Conservation (phyloP, 2,329 filamentous ascomycete genomes). For the Rutstroemia sp. region DNA sequence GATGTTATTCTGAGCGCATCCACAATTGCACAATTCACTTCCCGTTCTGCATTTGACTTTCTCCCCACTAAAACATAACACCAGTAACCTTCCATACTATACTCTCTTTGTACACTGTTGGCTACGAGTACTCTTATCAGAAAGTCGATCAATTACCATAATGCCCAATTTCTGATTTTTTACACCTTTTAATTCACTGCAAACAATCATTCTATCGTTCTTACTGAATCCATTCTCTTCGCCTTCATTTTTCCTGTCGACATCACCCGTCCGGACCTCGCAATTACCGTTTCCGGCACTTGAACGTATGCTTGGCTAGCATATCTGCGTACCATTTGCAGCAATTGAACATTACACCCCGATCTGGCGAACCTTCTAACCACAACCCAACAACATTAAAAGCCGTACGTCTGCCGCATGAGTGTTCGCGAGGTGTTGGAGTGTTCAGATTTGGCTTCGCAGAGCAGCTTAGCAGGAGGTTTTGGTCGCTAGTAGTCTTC, state of each 20-base stretch:
- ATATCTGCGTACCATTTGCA: background rate
- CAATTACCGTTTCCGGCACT: background rate
- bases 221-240: constrained; percentile 1
- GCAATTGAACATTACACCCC: background rate
- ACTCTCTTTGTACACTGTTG: background rate
- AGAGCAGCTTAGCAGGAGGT: constrained; percentile 5
- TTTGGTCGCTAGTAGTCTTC: constrained; percentile 1
- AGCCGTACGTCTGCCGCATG: constrained; percentile 6
- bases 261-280: background rate
- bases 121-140: constrained; percentile 1
- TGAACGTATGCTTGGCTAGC: constrained; percentile 3
- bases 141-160: background rate
- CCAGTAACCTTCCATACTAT: background rate
- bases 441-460: constrained; percentile 6
- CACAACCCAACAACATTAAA: constrained; percentile 1
- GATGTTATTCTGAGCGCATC: no score
- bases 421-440: background rate
- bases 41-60: background rate
- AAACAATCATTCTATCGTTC: background rate
- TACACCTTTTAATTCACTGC: constrained; percentile 9
- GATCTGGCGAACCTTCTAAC: constrained; percentile 3
- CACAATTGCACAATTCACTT: no score
- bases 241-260: background rate
- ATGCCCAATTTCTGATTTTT: constrained; percentile 1
- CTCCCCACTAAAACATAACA: background rate